Evolutionary conservation across 2,329 filamentous ascomycete genomes (phyloP).

Genomic region (Paracoccidioides lutzii): DNA sequence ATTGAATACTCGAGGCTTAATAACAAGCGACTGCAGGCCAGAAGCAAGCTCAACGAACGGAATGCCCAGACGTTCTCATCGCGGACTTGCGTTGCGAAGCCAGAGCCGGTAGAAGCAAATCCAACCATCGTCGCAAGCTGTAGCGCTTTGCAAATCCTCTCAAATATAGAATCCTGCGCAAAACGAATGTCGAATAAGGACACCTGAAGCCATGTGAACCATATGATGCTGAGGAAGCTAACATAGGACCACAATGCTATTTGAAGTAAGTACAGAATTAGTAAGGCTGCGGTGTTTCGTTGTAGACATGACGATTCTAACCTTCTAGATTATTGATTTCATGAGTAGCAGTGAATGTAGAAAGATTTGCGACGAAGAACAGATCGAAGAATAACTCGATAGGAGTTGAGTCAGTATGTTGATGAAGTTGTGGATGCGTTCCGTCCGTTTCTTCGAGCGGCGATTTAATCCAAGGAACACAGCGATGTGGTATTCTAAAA

Average conservation of each 20-base stretch:
- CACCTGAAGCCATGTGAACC: constrained; percentile 55
- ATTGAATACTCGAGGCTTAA: constrained; percentile 43
- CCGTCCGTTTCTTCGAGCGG: constrained; percentile 20
- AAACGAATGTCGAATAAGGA: constrained; percentile 54
- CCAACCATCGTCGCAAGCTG: constrained; percentile 54
- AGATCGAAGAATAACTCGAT: constrained; percentile 48
- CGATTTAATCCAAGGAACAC: constrained; percentile 24
- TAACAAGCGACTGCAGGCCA: constrained; percentile 41
- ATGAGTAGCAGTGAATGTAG: constrained; percentile 46
- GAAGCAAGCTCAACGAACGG: constrained; percentile 27
- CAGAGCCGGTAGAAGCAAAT: constrained; percentile 47
- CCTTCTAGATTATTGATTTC: constrained; percentile 38
- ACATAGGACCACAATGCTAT: constrained; percentile 35
- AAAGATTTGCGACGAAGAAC: constrained; percentile 52
- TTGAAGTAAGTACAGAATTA: neutral
- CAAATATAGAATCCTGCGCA: constrained; percentile 50
- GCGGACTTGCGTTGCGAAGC: constrained; percentile 30
- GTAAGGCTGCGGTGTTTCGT: neutral
- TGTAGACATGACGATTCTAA: neutral
- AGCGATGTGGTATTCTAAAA: constrained; percentile 8
- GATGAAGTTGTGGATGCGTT: constrained; percentile 24
- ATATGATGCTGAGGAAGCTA: constrained; percentile 47
- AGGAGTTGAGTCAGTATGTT: constrained; percentile 40
- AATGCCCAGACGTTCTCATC: constrained; percentile 35
- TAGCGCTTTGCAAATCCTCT: constrained; percentile 44